Percentiles rank a stretch among this genome's conserved stretches.
These are phyloP conservation scores for Penicillium coprophilum DNA, from an alignment of 495 filamentous ascomycete genomes.

Conservation along the genomic window DNA sequence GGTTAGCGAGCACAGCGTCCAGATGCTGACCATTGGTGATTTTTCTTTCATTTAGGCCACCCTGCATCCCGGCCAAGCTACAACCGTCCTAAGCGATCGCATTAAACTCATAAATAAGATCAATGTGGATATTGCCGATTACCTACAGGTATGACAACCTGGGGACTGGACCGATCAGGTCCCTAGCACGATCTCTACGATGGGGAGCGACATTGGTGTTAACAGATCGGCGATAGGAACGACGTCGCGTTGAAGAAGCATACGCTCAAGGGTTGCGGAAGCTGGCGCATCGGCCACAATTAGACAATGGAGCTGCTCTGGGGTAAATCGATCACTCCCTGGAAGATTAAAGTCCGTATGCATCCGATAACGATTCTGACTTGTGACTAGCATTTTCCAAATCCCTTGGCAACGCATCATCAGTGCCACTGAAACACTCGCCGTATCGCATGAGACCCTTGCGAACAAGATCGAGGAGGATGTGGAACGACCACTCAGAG, in stretches of 20 bases:
- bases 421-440: constrained; percentile 72
- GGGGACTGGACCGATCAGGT: constrained; percentile 4
- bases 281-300: constrained; percentile 65
- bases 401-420: constrained; percentile 91
- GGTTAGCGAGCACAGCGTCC: neutral
- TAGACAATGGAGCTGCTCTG: constrained; percentile 72
- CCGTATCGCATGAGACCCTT: constrained; percentile 79
- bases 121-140: constrained; percentile 93
- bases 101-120: constrained; percentile 81
- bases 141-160: constrained; percentile 74
- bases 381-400: constrained; percentile 72
- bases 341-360: neutral
- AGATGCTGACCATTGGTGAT: constrained; percentile 19
- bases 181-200: constrained; percentile 5
- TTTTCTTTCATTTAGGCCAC: constrained; percentile 57
- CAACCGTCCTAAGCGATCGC: constrained; percentile 80
- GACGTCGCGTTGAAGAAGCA: constrained; percentile 85
- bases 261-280: constrained; percentile 85
- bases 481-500: constrained; percentile 81
- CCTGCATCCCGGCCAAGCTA: constrained; percentile 82
- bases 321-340: constrained; percentile 59
- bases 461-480: constrained; percentile 86
- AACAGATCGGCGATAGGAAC: constrained; percentile 61
- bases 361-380: constrained; percentile 6
- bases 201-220: constrained; percentile 7